phyloP scores from a whole-genome alignment of 345 rosid species.

The Excoecaria agallocha region DNA sequence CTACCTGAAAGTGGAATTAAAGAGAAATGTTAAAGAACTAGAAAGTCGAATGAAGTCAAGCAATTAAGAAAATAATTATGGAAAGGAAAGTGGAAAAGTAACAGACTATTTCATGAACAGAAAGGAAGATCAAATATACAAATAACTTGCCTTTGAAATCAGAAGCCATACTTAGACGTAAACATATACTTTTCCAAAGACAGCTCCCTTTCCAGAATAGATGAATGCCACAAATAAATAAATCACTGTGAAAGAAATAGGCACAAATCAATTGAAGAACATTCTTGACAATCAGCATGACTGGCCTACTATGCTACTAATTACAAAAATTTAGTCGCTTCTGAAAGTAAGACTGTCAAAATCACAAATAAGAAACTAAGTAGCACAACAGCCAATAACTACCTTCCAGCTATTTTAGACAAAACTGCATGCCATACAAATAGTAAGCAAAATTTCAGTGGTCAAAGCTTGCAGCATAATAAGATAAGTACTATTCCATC shows the following conservation, averaged over 20 bases:
- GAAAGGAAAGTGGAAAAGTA: neutral
- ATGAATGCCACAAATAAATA: neutral
- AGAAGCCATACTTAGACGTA: slow-evolving; percentile 10
- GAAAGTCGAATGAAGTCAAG: neutral
- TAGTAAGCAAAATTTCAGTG: neutral
- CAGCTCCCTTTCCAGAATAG: neutral
- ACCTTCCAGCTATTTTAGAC: neutral
- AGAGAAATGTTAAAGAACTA: neutral
- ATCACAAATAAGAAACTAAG: neutral
- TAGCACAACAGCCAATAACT: neutral
- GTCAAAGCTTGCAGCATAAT: neutral
- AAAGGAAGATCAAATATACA: neutral
- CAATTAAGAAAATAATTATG: neutral
- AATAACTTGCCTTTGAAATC: slow-evolving; percentile 8
- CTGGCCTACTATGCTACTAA: neutral
- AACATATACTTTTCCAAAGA: slow-evolving; percentile 2
- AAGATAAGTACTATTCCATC: neutral
- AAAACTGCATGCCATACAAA: neutral
- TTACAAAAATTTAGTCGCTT: neutral
- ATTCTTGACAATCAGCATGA: neutral
- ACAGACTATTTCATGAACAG: neutral
- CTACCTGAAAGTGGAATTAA: slow-evolving; percentile 24
- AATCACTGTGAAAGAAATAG: neutral
- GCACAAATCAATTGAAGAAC: neutral
- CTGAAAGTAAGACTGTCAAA: neutral